Evolutionary conservation across 148 eudicot species (phyloP).

Genomic region (Vaccinium macrocarpon): DNA sequence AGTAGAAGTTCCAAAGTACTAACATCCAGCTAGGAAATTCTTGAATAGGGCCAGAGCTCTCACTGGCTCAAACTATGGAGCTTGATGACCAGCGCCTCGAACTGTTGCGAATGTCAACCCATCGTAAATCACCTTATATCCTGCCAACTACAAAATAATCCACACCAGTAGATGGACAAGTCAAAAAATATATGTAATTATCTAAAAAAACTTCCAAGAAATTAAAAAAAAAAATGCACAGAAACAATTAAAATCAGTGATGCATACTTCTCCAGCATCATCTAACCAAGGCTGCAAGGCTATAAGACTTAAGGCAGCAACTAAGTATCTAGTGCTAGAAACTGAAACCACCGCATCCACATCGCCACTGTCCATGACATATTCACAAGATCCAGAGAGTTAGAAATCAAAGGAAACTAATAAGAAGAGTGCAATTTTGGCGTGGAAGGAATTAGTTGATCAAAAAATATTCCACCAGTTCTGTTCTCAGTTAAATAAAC

Average conservation of each 20-base stretch:
- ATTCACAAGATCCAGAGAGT: slow-evolving; percentile 2
- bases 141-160: slow-evolving; percentile 15
- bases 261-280: slow-evolving; percentile 19
- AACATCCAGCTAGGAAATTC: background rate
- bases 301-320: slow-evolving; percentile 21
- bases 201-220: background rate
- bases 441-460: background rate
- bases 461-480: background rate
- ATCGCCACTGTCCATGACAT: slow-evolving; percentile 26
- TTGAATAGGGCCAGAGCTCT: slow-evolving; percentile 12
- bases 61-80: background rate
- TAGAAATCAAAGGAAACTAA: background rate
- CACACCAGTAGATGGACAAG: background rate
- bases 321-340: slow-evolving; percentile 27
- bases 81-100: slow-evolving; percentile 16
- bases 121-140: slow-evolving; percentile 16
- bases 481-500: background rate
- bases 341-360: slow-evolving; percentile 33
- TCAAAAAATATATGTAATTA: background rate
- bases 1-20: background rate
- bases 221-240: background rate
- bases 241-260: background rate
- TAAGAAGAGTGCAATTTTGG: background rate
- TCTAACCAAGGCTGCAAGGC: slow-evolving; percentile 27
- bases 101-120: slow-evolving; percentile 7